These are phyloP conservation scores for Lecanicillium sp. DNA, from an alignment of 2,329 filamentous ascomycete genomes.

Conservation along the genomic window DNA sequence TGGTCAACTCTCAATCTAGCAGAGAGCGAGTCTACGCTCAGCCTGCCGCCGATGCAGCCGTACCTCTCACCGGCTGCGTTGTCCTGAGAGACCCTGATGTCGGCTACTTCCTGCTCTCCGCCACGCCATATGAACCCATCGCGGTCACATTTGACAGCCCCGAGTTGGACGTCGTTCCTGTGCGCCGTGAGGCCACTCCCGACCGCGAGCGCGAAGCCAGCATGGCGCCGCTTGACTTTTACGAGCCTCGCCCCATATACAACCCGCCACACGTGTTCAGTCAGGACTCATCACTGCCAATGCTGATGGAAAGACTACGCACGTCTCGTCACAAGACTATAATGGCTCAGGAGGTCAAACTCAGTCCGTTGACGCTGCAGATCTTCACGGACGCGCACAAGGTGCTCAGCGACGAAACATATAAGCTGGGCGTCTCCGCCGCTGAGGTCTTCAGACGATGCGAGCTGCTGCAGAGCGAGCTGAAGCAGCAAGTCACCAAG, in stretches of 20 bases:
- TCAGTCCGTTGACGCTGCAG: constrained; percentile 64
- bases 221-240: constrained; percentile 44
- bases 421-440: constrained; percentile 61
- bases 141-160: constrained; percentile 55
- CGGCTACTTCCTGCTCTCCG: constrained; percentile 57
- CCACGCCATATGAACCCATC: constrained; percentile 52
- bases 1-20: constrained; percentile 53
- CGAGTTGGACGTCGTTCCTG: constrained; percentile 42
- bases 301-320: constrained; percentile 49
- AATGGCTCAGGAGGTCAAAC: constrained; percentile 60
- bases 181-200: constrained; percentile 36
- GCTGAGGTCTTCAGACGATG: constrained; percentile 69
- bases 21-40: constrained; percentile 54
- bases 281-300: constrained; percentile 48
- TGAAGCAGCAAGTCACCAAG: constrained; percentile 60
- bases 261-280: constrained; percentile 57
- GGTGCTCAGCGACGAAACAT: constrained; percentile 62
- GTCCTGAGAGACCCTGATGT: constrained; percentile 56
- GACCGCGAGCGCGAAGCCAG: constrained; percentile 36
- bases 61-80: constrained; percentile 48
- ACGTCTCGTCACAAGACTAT: constrained; percentile 55
- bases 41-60: constrained; percentile 37
- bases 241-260: constrained; percentile 61
- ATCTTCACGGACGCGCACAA: constrained; percentile 69
- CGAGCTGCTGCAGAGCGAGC: constrained; percentile 60